phyloP scores from a whole-genome alignment of 2,329 filamentous ascomycete genomes.

The Colletotrichum theobromicola region DNA sequence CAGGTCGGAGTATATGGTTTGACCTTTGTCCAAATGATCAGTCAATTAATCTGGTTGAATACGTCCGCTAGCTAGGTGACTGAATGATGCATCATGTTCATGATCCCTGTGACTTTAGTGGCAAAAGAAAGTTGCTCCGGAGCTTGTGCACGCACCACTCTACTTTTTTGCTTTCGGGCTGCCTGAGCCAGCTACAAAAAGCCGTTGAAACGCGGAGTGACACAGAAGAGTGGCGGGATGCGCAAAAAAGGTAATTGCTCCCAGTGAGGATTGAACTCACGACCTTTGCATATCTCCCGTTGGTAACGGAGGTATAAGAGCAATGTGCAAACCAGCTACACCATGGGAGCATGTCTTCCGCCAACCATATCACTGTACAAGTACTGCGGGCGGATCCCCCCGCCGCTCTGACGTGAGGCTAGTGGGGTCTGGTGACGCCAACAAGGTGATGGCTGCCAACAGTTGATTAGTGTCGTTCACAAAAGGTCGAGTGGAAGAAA shows the following conservation, averaged over 20 bases:
- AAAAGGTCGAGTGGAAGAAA: not conserved
- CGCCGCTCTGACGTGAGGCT: not conserved
- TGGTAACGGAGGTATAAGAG: slow-evolving; percentile 32
- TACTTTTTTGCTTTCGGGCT: not conserved
- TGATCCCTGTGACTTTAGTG: not conserved
- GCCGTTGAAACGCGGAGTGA: not conserved
- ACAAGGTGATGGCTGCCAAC: not conserved
- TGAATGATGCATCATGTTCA: not conserved
- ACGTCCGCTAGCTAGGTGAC: not conserved
- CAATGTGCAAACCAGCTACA: slow-evolving; percentile 38
- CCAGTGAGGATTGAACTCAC: slow-evolving; percentile 36
- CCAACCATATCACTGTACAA: not conserved
- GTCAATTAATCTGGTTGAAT: not conserved
- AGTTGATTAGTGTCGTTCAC: not conserved
- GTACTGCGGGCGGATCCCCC: not conserved
- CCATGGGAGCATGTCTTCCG: slow-evolving; percentile 27
- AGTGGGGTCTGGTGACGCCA: not conserved
- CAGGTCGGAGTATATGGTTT: not conserved
- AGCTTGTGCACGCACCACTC: not conserved
- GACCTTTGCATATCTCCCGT: slow-evolving; percentile 33
- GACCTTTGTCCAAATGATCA: not conserved
- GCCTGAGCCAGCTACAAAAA: not conserved
- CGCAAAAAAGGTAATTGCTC: slow-evolving; percentile 14
- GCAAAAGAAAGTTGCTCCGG: slow-evolving; percentile 21
- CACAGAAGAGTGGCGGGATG: not conserved